Conservation (phyloP, 2,329 filamentous ascomycete species). For the Apiospora arundinis region DNA sequence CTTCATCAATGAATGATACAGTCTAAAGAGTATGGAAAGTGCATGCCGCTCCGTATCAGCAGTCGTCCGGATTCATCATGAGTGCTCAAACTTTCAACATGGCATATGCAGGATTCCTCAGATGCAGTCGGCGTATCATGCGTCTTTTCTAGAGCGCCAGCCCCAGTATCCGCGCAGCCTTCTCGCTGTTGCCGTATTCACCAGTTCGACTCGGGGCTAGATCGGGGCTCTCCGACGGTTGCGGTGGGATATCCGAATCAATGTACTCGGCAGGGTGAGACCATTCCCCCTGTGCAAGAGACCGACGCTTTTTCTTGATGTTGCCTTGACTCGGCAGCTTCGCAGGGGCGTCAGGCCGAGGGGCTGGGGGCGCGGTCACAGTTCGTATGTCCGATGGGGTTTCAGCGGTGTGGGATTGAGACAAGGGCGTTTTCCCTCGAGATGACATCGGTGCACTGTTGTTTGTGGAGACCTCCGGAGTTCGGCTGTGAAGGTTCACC, state of each 20-base stretch:
- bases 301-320: constrained; percentile 43
- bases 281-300: constrained; percentile 38
- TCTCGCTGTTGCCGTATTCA: constrained; percentile 32
- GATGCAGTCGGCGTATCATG: neutral
- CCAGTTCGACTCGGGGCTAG: constrained; percentile 29
- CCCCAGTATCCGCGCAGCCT: constrained; percentile 25
- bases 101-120: neutral
- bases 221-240: constrained; percentile 38
- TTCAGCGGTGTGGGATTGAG: constrained; percentile 29
- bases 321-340: constrained; percentile 41
- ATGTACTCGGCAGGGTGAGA: constrained; percentile 40
- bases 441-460: constrained; percentile 21
- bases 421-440: constrained; percentile 33
- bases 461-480: constrained; percentile 30
- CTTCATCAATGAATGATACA: neutral
- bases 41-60: neutral
- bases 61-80: neutral
- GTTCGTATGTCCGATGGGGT: constrained; percentile 32
- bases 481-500: constrained; percentile 34
- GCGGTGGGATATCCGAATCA: constrained; percentile 31
- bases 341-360: constrained; percentile 30
- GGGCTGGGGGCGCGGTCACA: constrained; percentile 27
- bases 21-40: constrained; percentile 3
- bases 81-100: neutral
- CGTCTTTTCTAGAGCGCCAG: constrained; percentile 23